Percentiles rank a stretch among this genome's conserved stretches.
Conservation (phyloP, 148 eudicot genomes). For the Cornus controversa region DNA sequence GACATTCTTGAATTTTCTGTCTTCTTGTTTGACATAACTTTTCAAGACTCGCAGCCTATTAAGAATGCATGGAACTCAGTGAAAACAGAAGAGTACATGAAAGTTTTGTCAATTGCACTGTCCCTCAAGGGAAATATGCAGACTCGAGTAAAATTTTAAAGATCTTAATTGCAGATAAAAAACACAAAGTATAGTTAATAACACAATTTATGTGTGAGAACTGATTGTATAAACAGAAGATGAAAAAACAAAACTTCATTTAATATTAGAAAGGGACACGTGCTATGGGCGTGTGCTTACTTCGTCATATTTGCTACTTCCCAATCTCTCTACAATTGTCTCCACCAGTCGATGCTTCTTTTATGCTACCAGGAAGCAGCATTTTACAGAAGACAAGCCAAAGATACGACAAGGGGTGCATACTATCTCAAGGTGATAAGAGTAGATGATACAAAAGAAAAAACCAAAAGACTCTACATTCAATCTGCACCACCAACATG, state of each 20-base stretch:
- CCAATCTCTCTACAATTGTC: background rate
- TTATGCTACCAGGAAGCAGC: too few species aligned
- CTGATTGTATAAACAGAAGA: conserved; percentile 4
- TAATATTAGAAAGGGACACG: background rate
- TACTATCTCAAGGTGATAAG: too few species aligned
- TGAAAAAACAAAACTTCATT: background rate
- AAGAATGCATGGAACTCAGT: background rate
- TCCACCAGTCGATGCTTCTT: background rate
- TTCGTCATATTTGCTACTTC: too few species aligned
- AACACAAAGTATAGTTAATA: background rate
- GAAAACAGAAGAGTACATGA: background rate
- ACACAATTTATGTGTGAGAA: background rate
- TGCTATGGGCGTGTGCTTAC: background rate
- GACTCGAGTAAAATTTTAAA: background rate
- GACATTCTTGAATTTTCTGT: conserved; percentile 27
- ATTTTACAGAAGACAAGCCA: background rate
- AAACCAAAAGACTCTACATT: background rate
- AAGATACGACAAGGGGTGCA: too few species aligned
- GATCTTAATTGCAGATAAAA: background rate
- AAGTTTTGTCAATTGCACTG: background rate
- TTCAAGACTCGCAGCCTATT: conserved; percentile 37
- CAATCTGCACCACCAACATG: background rate
- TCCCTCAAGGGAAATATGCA: background rate
- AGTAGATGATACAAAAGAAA: too few species aligned
- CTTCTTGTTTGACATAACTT: conserved; percentile 26